Evolutionary conservation across 2,329 filamentous ascomycete genomes (phyloP), one percentile per base, ranked within the genome.

Genomic region (Penicillium polonicum): DNA sequence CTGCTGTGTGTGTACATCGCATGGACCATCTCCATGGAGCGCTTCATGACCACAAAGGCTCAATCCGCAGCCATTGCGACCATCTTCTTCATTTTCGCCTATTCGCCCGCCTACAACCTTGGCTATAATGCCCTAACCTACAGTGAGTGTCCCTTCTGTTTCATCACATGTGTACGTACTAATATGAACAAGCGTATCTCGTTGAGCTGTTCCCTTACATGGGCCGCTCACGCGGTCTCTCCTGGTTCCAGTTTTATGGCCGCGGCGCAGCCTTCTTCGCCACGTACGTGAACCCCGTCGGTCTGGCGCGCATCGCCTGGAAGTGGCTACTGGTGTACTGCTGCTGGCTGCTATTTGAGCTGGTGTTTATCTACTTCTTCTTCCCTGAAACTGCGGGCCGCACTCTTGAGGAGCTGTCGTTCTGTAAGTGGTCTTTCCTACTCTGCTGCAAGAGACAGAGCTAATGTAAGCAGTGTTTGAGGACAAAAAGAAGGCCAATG

Each of bases 91-190:
- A 85, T 84, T 63, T 87, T 85, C 60, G 75, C 78, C 4, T 88
- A 86, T 69, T 79, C 79, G 10, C 83, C 84, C 4, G 78, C 75
- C 59, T 88, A 88, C 69, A 87, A 87, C 64, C 78, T 88, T 49
- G 85, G 84, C n/a, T 86, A 87, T 70, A 88, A 88, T 66, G 83
- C 85, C 15, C 75, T 88, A 54, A 86, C 84, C n/a, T 68, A 68
- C 52, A 68, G 65, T 68, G n/a, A 9, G 59, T 41, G 48, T 45
- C 27, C 19, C 19, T 31, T 19, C 21, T 25, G 4, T 17, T 35
- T n/a, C 10, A 27, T 12, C 10, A 0, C 17, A 31, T 12, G 13
- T 45, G 23, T 50, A 29, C 17, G 17, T 50, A 15, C 45, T 52
- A 13, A 57, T 43, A 27, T 36, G 25, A 23, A 60, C 5, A 23